Base-by-base conservation (phyloP, 768 basidiomycete species). In the Phaeotremella skinneri region DNA sequence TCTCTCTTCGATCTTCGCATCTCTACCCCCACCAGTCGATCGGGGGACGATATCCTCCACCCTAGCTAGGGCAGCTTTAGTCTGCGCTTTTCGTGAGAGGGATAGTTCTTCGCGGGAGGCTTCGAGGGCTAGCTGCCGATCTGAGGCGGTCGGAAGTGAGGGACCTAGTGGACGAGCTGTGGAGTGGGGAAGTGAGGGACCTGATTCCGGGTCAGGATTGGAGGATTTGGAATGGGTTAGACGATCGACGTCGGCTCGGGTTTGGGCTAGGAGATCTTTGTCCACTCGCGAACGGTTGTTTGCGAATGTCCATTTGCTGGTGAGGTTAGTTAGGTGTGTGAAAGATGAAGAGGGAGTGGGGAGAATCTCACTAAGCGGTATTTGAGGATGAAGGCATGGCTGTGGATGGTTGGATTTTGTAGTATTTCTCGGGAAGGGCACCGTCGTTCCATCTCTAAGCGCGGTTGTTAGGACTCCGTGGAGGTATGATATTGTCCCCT, bases 1-100 rank as follows among this genome's bases (percentile, higher is more conserved):
- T 76, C 91, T 90, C 81, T 91, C 91, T 80, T 93, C 92, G 61
- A 92, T 74, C 83, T 87, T 84, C 2, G 85, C 88, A 64, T 93
- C 92, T 54, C 85, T 81, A 0, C 92, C 92, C 3, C 88, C 85
- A 7, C 43, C 43, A 7, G 21, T 23, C 59, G 84, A 82, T 64
- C 85, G 85, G n/a, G 91, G 89, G 1, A 88, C 85, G 76, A 85
- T 78, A 29, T 92, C 89, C 68, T 91, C 89, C 14, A 89, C 55
- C 37, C 84, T 80, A 2, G 87, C 86, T 68, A 84, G 86, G 17
- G 82, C 83, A 62, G 87, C 85, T 49, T 79, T 76, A 37, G 82
- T 82, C 34, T 87, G 85, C 0, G 85, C 82, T 68, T 90, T 90
- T 23, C 88, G 84, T 62, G 87, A 85, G 43, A 45, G 21, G 6